A percentile compares a stretch with the other conserved stretches of the same genome.
phyloP scores from a whole-genome alignment of 106 monocot genomes.

The Dioscorea dumetorum region DNA sequence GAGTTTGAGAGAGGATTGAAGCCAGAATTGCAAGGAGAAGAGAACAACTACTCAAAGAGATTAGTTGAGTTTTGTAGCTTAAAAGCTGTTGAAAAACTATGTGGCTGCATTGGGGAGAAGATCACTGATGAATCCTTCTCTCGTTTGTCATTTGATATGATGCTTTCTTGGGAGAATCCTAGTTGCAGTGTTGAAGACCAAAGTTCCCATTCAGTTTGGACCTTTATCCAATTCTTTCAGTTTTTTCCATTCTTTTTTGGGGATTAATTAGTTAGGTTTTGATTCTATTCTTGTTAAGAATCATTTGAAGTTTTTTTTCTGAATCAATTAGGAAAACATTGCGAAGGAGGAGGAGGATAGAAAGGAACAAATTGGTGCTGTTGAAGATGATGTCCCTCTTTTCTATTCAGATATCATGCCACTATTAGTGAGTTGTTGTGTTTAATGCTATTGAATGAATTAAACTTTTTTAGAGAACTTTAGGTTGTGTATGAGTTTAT shows the following conservation, averaged over 20 bases:
- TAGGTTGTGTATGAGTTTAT: not conserved
- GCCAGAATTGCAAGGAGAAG: constrained; percentile 6
- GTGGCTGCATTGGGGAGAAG: constrained; percentile 28
- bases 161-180: constrained; percentile 83
- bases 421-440: constrained; percentile 55
- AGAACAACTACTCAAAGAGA: constrained; percentile 45
- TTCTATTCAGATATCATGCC: constrained; percentile 98
- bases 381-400: constrained; percentile 70
- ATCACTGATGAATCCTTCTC: constrained; percentile 50
- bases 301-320: not conserved
- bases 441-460: not conserved
- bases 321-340: constrained; percentile 33
- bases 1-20: constrained; percentile 57
- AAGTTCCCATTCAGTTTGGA: constrained; percentile 18
- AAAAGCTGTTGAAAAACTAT: constrained; percentile 39
- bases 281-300: not conserved
- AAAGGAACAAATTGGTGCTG: constrained; percentile 22
- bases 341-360: constrained; percentile 75
- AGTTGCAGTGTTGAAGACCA: constrained; percentile 17
- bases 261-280: not conserved
- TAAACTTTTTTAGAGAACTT: too few species aligned
- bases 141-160: constrained; percentile 86
- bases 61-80: constrained; percentile 74
- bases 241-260: not conserved
- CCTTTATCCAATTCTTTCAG: not conserved